phyloP scores from a whole-genome alignment of 176 grass and related monocot species.

The Lolium rigidum region DNA sequence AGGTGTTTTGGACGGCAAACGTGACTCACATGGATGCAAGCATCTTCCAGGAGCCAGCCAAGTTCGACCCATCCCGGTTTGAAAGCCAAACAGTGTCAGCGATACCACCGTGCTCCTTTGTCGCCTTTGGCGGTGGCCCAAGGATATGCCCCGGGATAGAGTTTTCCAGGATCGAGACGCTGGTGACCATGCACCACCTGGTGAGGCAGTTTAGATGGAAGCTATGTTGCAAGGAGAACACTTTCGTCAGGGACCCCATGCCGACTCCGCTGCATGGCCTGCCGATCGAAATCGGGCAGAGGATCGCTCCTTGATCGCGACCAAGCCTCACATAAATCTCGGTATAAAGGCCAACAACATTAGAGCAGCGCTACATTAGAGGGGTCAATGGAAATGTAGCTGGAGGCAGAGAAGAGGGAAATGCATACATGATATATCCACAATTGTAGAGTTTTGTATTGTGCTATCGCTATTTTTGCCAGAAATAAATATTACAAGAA shows the following conservation, averaged over 20 bases:
- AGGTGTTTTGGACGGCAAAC: neutral
- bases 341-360: too few relatives aligned
- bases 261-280: conserved; percentile 42
- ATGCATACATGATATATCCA: too few relatives aligned
- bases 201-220: neutral
- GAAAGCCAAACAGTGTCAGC: neutral
- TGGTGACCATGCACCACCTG: conserved; percentile 46
- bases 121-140: neutral
- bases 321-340: too few relatives aligned
- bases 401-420: too few relatives aligned
- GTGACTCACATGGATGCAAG: conserved; percentile 48
- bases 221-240: too few relatives aligned
- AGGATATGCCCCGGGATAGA: neutral
- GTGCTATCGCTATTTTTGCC: too few relatives aligned
- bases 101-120: conserved; percentile 45
- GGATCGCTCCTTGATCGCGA: neutral
- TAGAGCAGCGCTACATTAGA: too few relatives aligned
- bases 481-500: too few relatives aligned
- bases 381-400: too few relatives aligned
- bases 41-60: conserved; percentile 45
- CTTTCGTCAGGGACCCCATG: conserved; percentile 23
- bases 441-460: too few relatives aligned
- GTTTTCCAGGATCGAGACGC: conserved; percentile 59
- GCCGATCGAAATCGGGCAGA: conserved; percentile 37
- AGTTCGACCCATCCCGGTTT: conserved; percentile 54